Base-by-base conservation (phyloP, 768 basidiomycete genomes). In the Kondoa malvinella region DNA sequence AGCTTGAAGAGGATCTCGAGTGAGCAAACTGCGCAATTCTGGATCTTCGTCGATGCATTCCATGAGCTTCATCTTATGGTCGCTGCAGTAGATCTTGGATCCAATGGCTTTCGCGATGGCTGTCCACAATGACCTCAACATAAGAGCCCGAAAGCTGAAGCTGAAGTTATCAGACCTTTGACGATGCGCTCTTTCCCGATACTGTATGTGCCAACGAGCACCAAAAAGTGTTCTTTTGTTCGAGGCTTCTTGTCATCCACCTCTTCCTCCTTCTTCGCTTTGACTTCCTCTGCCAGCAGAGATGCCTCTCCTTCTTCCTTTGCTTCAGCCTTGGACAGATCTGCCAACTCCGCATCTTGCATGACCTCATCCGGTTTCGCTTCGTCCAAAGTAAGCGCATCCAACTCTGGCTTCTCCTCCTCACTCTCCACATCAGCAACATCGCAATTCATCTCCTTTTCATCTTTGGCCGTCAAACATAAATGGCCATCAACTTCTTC, bases 141-240 rank as follows among this genome's bases (percentile, higher is more conserved):
- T 56, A 25, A 59, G 71, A 31, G 70, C 14, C 4, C 33, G 27
- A 14, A 16, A 29, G 1, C 29, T 29, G 17, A 58, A 33, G 1
- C 50, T 25, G 25, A 30, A 33, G 27, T 64, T 40, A 17, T 64
- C 72, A 33, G 67, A 89, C 90, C 91, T 83, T 96, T 95, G 56
- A 95, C 92, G 56, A 97, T 87, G 27, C 95, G 85, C 77, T 99
- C 95, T 76, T 99, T 99, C 56, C 95, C 95, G 62, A 97, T 90
- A 0, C 89, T 89, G 77, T 99, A 99, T 0, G 95, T 96, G 12
- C 91, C 76, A 65, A 73, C 30, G 58, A 74, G 56, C 2, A 73
- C 72, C 4, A 74, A 70, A 27, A 74, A 57, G 1, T 70, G 30
- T 50, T 74, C 72, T 17, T 40, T 34, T n/a, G 32, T 30, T 33